Percentiles rank a stretch among this genome's conserved stretches.
Evolutionary conservation across 2,329 filamentous ascomycete species (phyloP).

Genomic region (Triangularia setosa): DNA sequence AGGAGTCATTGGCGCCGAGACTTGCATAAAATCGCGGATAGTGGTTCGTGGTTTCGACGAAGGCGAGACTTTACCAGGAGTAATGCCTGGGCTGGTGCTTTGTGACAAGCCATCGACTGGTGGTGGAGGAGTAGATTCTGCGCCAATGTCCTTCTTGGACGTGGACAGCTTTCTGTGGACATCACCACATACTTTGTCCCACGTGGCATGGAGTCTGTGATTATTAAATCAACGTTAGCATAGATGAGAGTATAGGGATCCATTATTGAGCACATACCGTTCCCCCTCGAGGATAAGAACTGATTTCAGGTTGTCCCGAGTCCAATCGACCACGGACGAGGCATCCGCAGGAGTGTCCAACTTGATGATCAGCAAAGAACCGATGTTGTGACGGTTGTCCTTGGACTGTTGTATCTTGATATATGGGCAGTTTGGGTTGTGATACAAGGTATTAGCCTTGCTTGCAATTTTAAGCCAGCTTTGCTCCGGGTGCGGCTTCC

Average conservation of each 20-base stretch:
- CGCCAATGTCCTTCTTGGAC: not conserved
- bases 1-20: not conserved
- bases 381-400: slow-evolving; percentile 6
- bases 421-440: too few species aligned
- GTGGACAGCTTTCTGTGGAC: not conserved
- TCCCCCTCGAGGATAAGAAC: not conserved
- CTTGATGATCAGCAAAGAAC: slow-evolving; percentile 12
- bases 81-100: not conserved
- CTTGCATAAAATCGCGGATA: not conserved
- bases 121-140: not conserved
- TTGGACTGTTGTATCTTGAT: too few species aligned
- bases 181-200: not conserved
- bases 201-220: not conserved
- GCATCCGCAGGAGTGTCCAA: slow-evolving; percentile 14
- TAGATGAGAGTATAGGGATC: too few species aligned
- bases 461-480: slow-evolving; percentile 22
- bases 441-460: slow-evolving; percentile 4
- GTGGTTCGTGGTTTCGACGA: not conserved
- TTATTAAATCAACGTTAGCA: not conserved
- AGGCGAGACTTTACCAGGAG: not conserved
- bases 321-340: slow-evolving; percentile 12
- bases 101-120: not conserved
- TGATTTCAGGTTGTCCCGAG: not conserved
- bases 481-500: not conserved
- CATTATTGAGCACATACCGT: not conserved